Evolutionary conservation across 1,139 yeast species (phyloP).

Genomic region (Yamadazyma mexicana): DNA sequence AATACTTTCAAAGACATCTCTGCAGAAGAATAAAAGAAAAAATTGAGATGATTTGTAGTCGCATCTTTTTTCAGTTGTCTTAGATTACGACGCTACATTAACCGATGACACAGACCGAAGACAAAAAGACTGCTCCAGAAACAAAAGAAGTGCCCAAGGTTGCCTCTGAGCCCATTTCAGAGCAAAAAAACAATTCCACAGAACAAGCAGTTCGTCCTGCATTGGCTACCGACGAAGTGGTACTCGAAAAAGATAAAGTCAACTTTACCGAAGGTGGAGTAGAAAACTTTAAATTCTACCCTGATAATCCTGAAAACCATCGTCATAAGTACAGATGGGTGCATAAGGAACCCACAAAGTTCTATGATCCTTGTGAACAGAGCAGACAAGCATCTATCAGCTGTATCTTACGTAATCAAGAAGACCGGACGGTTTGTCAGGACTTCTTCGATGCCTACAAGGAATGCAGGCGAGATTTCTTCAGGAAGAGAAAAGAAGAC

Average conservation of each 20-base stretch:
- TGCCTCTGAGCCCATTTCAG: too few species aligned
- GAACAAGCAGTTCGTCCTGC: too few species aligned
- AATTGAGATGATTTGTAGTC: conserved; percentile 6
- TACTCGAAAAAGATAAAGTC: conserved; percentile 46
- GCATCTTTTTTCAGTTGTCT: neutral
- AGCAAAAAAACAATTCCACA: too few species aligned
- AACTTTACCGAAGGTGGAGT: conserved; percentile 57
- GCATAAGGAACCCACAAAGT: conserved; percentile 76
- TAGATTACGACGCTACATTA: too few species aligned
- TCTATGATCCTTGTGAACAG: conserved; percentile 90
- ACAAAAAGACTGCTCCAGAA: neutral
- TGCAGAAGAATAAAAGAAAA: neutral
- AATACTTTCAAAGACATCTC: conserved; percentile 7
- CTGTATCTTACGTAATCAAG: conserved; percentile 77
- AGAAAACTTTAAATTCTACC: conserved; percentile 69
- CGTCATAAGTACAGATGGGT: conserved; percentile 61
- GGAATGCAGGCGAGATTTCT: conserved; percentile 88
- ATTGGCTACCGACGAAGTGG: conserved; percentile 29
- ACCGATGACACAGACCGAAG: neutral
- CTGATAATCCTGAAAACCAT: conserved; percentile 73
- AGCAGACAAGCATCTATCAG: conserved; percentile 82
- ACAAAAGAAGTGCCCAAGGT: neutral
- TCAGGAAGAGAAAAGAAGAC: conserved; percentile 39
- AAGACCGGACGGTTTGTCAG: conserved; percentile 69
- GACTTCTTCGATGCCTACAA: conserved; percentile 90